Conservation (phyloP, 1,284 basidiomycete genomes). For the Apiotrichum montevideense region DNA sequence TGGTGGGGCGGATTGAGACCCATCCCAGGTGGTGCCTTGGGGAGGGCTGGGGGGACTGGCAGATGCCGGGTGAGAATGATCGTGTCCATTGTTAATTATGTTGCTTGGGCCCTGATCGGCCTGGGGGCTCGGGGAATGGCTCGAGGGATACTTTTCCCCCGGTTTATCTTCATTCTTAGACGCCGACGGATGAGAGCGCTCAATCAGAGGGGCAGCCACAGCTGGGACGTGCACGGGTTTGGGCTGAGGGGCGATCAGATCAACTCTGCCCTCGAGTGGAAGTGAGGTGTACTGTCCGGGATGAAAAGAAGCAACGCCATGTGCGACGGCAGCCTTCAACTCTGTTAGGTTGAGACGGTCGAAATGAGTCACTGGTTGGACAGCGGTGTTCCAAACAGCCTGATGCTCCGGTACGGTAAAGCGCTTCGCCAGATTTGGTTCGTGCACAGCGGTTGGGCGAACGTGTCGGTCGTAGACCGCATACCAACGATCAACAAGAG, state of each 20-base stretch:
- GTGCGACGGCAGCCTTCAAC: slow-evolving; percentile 60
- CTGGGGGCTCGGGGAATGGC: too few species aligned
- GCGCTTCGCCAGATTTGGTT: slow-evolving; percentile 44
- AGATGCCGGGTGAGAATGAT: slow-evolving; percentile 16
- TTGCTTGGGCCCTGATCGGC: too few species aligned
- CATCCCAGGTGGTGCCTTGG: slow-evolving; percentile 47
- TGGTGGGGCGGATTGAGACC: slow-evolving; percentile 48
- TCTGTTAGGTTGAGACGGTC: slow-evolving; percentile 59
- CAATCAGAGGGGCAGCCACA: too few species aligned
- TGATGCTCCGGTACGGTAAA: slow-evolving; percentile 66
- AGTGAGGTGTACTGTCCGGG: slow-evolving; percentile 70
- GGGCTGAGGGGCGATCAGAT: slow-evolving; percentile 57
- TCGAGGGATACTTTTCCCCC: too few species aligned
- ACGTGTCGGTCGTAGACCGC: slow-evolving; percentile 81
- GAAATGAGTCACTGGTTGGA: slow-evolving; percentile 7
- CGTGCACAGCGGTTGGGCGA: slow-evolving; percentile 50
- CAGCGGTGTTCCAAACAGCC: slow-evolving; percentile 61
- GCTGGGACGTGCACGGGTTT: background rate
- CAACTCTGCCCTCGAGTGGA: slow-evolving; percentile 77
- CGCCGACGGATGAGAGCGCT: too few species aligned
- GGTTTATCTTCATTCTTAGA: too few species aligned
- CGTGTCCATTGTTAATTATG: slow-evolving; percentile 30
- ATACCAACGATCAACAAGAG: slow-evolving; percentile 83
- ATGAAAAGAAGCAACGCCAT: slow-evolving; percentile 52
- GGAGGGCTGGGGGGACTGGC: background rate